Conservation (phyloP, 1,284 basidiomycete species). For the Sutorius eximius region DNA sequence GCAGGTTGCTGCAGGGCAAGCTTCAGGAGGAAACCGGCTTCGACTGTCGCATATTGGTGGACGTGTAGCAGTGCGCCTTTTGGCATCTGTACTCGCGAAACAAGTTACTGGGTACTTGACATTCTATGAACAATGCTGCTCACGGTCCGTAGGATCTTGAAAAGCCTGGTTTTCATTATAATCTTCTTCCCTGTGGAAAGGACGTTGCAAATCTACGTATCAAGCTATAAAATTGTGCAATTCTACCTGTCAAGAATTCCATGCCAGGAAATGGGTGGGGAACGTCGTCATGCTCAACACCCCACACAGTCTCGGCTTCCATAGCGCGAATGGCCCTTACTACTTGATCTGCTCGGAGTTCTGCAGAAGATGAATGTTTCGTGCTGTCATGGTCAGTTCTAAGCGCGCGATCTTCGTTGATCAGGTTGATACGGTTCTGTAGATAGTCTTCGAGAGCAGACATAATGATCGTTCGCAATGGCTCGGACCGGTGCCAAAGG, state of each 20-base stretch:
- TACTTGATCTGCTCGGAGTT: slow-evolving; percentile 53
- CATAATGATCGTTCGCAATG: slow-evolving; percentile 5
- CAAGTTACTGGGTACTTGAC: not conserved
- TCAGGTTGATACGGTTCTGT: slow-evolving; percentile 44
- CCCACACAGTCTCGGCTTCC: slow-evolving; percentile 60
- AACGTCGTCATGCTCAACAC: slow-evolving; percentile 46
- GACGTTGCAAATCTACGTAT: not conserved
- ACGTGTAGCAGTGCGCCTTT: slow-evolving; percentile 72
- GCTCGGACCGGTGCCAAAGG: not conserved
- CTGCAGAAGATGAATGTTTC: slow-evolving; percentile 38
- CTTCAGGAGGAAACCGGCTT: slow-evolving; percentile 48
- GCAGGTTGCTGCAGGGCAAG: slow-evolving; percentile 55
- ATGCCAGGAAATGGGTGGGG: slow-evolving; percentile 69
- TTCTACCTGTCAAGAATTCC: slow-evolving; percentile 64
- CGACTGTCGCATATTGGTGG: slow-evolving; percentile 68
- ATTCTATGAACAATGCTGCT: not conserved
- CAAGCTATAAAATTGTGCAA: not conserved
- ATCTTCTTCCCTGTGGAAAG: slow-evolving; percentile 49
- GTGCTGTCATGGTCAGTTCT: slow-evolving; percentile 38
- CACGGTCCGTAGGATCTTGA: slow-evolving; percentile 57
- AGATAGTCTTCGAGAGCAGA: slow-evolving; percentile 40
- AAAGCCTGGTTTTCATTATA: slow-evolving; percentile 56
- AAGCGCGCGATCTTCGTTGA: slow-evolving; percentile 48
- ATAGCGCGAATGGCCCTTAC: slow-evolving; percentile 49
- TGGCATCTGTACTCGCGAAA: slow-evolving; percentile 53